phyloP scores from a whole-genome alignment of 345 rosid genomes.

The Populus davidiana region DNA sequence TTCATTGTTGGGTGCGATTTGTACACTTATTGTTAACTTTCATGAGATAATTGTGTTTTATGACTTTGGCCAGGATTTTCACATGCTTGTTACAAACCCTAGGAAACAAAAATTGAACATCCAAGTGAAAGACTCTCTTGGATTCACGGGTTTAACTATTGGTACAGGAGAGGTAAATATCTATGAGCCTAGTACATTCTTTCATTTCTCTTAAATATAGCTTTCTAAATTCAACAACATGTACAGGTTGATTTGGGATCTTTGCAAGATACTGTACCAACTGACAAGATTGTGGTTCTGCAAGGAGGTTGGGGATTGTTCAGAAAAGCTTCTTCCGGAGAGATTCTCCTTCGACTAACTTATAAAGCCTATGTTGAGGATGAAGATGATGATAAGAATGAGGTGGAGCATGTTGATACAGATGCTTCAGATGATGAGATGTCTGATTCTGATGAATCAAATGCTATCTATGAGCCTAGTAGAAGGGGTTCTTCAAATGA shows the following conservation, averaged over 20 bases:
- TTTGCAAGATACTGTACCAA: slow-evolving; percentile 91
- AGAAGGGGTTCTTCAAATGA: slow-evolving; percentile 36
- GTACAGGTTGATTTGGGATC: slow-evolving; percentile 75
- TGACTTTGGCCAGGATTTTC: slow-evolving; percentile 72
- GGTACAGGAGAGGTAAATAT: slow-evolving; percentile 78
- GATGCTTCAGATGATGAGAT: slow-evolving; percentile 75
- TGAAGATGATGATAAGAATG: slow-evolving; percentile 76
- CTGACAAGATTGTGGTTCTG: slow-evolving; percentile 68
- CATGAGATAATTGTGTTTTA: slow-evolving; percentile 15
- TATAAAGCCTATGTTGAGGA: slow-evolving; percentile 97
- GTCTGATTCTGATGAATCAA: slow-evolving; percentile 65
- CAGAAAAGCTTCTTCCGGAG: slow-evolving; percentile 73
- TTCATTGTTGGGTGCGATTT: not conserved
- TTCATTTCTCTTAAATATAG: slow-evolving; percentile 1
- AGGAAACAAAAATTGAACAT: slow-evolving; percentile 67
- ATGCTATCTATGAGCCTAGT: slow-evolving; percentile 27
- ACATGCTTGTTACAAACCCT: slow-evolving; percentile 88
- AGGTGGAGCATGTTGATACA: slow-evolving; percentile 38
- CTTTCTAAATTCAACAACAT: slow-evolving; percentile 24
- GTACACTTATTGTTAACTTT: not conserved
- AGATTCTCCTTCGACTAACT: slow-evolving; percentile 80
- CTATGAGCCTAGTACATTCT: no score
- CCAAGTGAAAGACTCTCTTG: slow-evolving; percentile 87
- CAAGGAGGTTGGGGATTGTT: slow-evolving; percentile 79
- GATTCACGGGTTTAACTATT: slow-evolving; percentile 70